Evolutionary conservation across 2,329 filamentous ascomycete species (phyloP).

Genomic region (Camptophora hylomeconis): DNA sequence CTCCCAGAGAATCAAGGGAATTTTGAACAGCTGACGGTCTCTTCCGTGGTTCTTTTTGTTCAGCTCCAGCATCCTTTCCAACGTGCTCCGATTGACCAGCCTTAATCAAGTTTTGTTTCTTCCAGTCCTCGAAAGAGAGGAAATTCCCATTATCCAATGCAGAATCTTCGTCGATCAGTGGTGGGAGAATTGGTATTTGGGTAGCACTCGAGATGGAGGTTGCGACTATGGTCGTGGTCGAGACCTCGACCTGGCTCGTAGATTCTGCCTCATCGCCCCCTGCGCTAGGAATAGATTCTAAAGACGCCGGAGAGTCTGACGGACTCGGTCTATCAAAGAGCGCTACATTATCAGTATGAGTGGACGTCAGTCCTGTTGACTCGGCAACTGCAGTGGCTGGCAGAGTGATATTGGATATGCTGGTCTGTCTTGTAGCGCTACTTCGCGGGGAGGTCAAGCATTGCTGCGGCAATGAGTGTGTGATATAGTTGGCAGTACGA

Average conservation of each 20-base stretch:
- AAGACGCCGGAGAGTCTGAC: too few species aligned
- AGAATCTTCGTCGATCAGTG: constrained; percentile 44
- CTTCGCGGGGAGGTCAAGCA: constrained; percentile 46
- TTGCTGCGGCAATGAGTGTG: constrained; percentile 62
- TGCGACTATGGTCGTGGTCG: not conserved
- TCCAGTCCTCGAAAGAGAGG: constrained; percentile 97
- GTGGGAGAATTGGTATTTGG: not conserved
- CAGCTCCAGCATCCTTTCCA: constrained; percentile 37
- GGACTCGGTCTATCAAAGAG: too few species aligned
- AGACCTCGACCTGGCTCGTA: not conserved
- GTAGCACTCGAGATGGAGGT: not conserved
- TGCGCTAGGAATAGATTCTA: too few species aligned
- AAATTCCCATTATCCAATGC: constrained; percentile 66
- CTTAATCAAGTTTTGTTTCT: constrained; percentile 78
- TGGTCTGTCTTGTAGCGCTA: constrained; percentile 11
- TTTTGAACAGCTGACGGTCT: constrained; percentile 47
- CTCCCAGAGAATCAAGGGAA: constrained; percentile 66
- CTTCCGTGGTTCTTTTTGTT: constrained; percentile 24
- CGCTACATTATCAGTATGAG: too few species aligned
- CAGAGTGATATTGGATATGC: constrained; percentile 3
- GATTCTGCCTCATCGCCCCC: too few species aligned
- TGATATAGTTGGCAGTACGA: constrained; percentile 70
- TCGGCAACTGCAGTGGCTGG: constrained; percentile 1
- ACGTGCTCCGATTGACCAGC: constrained; percentile 65
- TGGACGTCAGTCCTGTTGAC: too few species aligned